Conservation (phyloP, 192 early-diverging fungal genomes). For the Rhizophagus clarus region DNA sequence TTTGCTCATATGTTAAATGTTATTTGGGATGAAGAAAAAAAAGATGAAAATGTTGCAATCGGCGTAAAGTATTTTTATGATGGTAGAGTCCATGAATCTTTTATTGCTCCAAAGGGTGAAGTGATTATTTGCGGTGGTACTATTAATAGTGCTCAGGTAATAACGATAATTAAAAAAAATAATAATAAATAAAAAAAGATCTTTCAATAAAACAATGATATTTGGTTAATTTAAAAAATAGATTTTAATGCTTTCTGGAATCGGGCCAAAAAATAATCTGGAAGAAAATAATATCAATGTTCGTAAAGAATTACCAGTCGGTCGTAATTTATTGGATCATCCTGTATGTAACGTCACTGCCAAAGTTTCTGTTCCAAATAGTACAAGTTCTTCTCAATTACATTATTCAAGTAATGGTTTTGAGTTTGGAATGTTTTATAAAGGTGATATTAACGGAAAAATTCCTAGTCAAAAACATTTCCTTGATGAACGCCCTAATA, state of each 20-base stretch:
- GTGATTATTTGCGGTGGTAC: too few relatives aligned
- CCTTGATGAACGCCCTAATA: background rate
- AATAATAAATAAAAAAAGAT: too few relatives aligned
- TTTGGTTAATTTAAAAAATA: background rate
- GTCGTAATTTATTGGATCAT: background rate
- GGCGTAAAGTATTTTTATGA: too few relatives aligned
- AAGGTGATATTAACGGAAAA: background rate
- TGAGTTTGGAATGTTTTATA: background rate
- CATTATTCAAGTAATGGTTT: background rate
- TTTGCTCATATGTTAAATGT: too few relatives aligned
- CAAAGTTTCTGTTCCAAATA: background rate
- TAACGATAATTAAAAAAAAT: too few relatives aligned
- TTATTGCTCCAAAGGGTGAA: background rate
- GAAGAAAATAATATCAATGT: background rate
- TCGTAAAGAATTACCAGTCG: conserved; percentile 10
- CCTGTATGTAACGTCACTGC: background rate
- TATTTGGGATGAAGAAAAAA: too few relatives aligned
- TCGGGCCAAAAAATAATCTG: conserved; percentile 3
- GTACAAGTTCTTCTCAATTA: background rate
- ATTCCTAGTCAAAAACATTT: background rate
- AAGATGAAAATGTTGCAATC: too few relatives aligned
- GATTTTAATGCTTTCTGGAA: conserved; percentile 11
- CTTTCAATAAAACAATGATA: too few relatives aligned
- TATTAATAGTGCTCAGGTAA: too few relatives aligned
- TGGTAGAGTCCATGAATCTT: background rate